A percentile compares a stretch with the other conserved stretches of the same genome.
phyloP scores from a whole-genome alignment of 148 eudicot species.

The Amaranthus hypochondriacus region DNA sequence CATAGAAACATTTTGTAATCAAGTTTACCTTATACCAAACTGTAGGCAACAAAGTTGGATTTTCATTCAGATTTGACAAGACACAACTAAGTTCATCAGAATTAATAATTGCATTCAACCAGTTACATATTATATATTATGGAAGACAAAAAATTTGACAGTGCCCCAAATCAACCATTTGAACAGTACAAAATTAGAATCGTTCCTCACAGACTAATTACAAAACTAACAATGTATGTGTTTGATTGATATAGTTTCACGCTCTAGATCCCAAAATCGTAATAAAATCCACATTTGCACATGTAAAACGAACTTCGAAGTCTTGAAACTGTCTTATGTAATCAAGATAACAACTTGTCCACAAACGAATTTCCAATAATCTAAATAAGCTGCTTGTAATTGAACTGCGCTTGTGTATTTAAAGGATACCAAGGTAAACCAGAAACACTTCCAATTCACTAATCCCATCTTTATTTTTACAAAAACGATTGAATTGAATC shows the following conservation, averaged over 20 bases:
- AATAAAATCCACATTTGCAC: not conserved
- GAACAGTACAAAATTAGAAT: too few relatives aligned
- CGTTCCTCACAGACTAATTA: too few relatives aligned
- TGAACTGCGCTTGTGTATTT: not conserved
- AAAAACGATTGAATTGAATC: constrained; percentile 8
- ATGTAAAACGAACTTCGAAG: not conserved
- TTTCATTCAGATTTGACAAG: not conserved
- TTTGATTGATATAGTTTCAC: not conserved
- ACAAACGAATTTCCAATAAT: not conserved
- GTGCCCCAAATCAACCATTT: too few relatives aligned
- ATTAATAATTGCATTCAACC: not conserved
- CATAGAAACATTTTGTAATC: too few relatives aligned
- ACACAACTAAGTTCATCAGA: not conserved
- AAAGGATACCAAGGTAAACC: not conserved
- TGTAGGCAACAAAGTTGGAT: too few relatives aligned
- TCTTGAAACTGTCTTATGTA: not conserved
- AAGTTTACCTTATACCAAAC: too few relatives aligned
- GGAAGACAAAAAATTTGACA: not conserved
- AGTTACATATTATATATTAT: not conserved
- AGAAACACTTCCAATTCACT: constrained; percentile 24
- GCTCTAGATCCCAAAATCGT: not conserved
- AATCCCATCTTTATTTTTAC: constrained; percentile 17
- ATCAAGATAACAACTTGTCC: not conserved
- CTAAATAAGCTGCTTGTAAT: not conserved
- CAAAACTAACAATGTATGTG: too few relatives aligned